Conservation (phyloP, 2,329 filamentous ascomycete species). For the Nakataea oryzae region DNA sequence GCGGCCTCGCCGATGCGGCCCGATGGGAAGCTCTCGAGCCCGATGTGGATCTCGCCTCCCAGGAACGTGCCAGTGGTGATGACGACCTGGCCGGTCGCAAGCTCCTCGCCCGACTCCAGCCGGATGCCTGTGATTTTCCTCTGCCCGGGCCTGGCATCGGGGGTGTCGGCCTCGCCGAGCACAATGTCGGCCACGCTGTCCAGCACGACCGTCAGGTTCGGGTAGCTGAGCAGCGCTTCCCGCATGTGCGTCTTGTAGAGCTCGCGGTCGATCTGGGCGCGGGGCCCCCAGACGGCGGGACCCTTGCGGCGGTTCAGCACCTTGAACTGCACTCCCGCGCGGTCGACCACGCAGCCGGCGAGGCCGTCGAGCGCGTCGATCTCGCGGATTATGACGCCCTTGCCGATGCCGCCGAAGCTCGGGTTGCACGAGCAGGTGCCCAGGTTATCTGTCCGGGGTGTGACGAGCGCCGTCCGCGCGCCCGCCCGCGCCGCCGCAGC, state of each 20-base stretch:
- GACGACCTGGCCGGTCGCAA: conserved; percentile 71
- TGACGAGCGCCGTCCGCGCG: conserved; percentile 81
- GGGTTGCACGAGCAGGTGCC: conserved; percentile 96
- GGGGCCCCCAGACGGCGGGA: conserved; percentile 91
- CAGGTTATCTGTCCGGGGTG: conserved; percentile 77
- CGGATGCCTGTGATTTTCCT: conserved; percentile 74
- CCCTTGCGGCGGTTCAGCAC: conserved; percentile 83
- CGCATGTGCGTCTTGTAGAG: conserved; percentile 88
- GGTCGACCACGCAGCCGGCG: conserved; percentile 80
- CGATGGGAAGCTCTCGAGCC: conserved; percentile 71
- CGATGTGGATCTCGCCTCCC: conserved; percentile 93
- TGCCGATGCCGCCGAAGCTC: conserved; percentile 96
- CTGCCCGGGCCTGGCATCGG: conserved; percentile 21
- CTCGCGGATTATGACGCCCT: conserved; percentile 91
- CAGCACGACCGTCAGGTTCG: conserved; percentile 69
- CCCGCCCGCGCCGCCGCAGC: conserved; percentile 83
- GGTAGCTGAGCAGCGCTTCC: conserved; percentile 69
- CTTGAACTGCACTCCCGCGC: conserved; percentile 88
- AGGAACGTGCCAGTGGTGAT: conserved; percentile 97
- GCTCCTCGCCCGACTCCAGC: conserved; percentile 76
- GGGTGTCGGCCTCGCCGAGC: conserved; percentile 46
- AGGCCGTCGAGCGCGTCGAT: conserved; percentile 91
- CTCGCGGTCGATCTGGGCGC: conserved; percentile 87
- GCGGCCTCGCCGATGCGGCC: conserved; percentile 91
- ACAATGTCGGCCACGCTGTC: conserved; percentile 92